Base-by-base conservation (phyloP, 2,329 filamentous ascomycete genomes). In the Cytospora piceicola region DNA sequence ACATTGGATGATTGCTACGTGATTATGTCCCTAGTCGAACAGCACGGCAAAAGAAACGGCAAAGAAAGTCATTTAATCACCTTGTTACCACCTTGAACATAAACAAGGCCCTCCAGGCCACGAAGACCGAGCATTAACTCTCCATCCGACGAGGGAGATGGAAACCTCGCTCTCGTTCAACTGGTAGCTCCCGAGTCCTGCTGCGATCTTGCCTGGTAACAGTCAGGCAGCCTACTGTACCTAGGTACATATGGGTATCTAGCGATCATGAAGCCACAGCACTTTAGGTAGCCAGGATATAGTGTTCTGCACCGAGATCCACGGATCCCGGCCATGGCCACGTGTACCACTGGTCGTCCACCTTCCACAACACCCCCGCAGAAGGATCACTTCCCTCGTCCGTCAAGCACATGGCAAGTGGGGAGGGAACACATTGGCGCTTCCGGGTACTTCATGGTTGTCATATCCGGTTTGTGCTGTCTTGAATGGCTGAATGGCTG, bases 391-490 rank as follows among this genome's bases (percentile, higher is more conserved):
- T 29, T 39, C 49, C n/a, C 59, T 3, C 42, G 59, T 30, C 59
- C 34, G 75, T 76, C 4, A 76, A 82, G 63, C 77, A 79, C 60
- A 77, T 84, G 46, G 76, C 80, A 1, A 82, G 84, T 71, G 84
- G 82, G 82, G 76, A 9, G 82, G 82, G 76, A 9, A n/a, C 5
- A 81, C 68, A 84, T 84, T 72, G 82, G 79, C 17, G 68, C 72
- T 34, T 85, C 85, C 67, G 82, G 85, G 70, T 14, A 42, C 11
- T 14, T 36, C 11, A 12, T 14, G 3, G 15, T 36, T 14, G 34
- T 36, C 34, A n/a, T 20, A n/a, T n/a, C 39, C 15, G 39, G n/a
- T 42, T 42, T 12, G 15, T 17, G 39, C 39, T 34, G 8, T 34
- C 12, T 34, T 9, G 32, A 2, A 29, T 36, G 34, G 11, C 39